Base-by-base conservation (phyloP, 2,329 filamentous ascomycete species). In the Lachnellula cervina region DNA sequence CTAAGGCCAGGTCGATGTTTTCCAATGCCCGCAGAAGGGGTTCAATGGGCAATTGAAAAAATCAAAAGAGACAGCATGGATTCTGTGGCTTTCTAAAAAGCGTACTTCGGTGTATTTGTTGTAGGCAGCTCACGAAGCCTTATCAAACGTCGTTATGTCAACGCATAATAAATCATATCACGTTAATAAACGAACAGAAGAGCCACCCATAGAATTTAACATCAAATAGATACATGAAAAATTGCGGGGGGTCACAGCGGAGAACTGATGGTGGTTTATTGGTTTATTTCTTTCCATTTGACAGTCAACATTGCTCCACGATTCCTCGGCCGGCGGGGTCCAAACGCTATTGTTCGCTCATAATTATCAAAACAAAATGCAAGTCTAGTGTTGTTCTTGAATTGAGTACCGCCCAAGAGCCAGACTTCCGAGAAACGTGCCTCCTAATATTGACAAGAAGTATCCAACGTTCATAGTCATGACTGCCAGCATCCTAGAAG, bases 401-500 rank as follows among this genome's bases (percentile, higher is more conserved):
- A 54, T 58, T 16, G 56, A 57, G 49, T 69, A 70, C 48, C 68
- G 60, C 25, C 69, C 68, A n/a, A 70, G 50, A 14, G 60, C 60
- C 7, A 97, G 73, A 70, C 94, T 94, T 23, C 93, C 93, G n/a
- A 95, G 69, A 68, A 97, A 97, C 1, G 88, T 81, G 14, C 87
- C 87, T 4, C 77, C 86, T 11, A 95, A 78, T n/a, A 92, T 80
- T 0, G 88, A 91, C 53, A 90, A 72, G 70, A 93, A 93, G 70
- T 94, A 94, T 13, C 89, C 90, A 16, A 93, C 81, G 65, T 94
- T 94, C 76, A 90, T 83, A 1, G 89, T 92, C 90, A 94, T 96
- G 68, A 95, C 88, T 14, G 88, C 89, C 74, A 96, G 75, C 91
- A 96, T 96, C 57, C 91, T 96, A 64, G 17, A 50, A 11, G 19